phyloP scores from a whole-genome alignment of 2,329 filamentous ascomycete genomes.

The Pezizomycotina sp. region DNA sequence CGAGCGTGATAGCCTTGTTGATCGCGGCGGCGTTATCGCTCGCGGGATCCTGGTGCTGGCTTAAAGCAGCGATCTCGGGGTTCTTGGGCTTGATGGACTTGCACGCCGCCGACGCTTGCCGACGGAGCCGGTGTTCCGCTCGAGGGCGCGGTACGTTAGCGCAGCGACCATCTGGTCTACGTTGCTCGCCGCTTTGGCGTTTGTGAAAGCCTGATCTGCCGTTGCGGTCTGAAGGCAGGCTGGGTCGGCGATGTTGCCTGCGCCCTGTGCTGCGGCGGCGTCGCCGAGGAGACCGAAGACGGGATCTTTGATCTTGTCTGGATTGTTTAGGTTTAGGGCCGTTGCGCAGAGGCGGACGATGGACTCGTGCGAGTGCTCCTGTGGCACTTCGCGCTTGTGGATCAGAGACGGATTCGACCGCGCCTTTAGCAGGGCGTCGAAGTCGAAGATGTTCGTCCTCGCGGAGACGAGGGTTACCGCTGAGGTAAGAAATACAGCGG shows the following conservation, averaged over 20 bases:
- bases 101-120: conserved; percentile 43
- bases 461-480: too few relatives aligned
- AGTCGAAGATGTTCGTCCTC: too few relatives aligned
- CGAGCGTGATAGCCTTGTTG: conserved; percentile 46
- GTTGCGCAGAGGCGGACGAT: conserved; percentile 34
- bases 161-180: conserved; percentile 38
- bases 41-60: conserved; percentile 53
- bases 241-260: conserved; percentile 35
- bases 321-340: conserved; percentile 34
- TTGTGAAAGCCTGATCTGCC: conserved; percentile 45
- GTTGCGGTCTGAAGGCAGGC: conserved; percentile 44
- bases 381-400: conserved; percentile 37
- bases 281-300: conserved; percentile 40
- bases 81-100: conserved; percentile 41
- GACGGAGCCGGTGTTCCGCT: conserved; percentile 45
- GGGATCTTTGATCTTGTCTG: conserved; percentile 34
- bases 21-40: conserved; percentile 38
- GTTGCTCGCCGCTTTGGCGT: conserved; percentile 41
- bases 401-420: too few relatives aligned
- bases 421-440: too few relatives aligned
- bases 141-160: conserved; percentile 39
- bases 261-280: conserved; percentile 35
- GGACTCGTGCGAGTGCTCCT: conserved; percentile 41
- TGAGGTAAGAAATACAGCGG: too few relatives aligned
- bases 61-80: conserved; percentile 46